These are phyloP conservation scores for Fragaria nilgerrensis DNA, from an alignment of 306 rosid species.

Conservation along the genomic window DNA sequence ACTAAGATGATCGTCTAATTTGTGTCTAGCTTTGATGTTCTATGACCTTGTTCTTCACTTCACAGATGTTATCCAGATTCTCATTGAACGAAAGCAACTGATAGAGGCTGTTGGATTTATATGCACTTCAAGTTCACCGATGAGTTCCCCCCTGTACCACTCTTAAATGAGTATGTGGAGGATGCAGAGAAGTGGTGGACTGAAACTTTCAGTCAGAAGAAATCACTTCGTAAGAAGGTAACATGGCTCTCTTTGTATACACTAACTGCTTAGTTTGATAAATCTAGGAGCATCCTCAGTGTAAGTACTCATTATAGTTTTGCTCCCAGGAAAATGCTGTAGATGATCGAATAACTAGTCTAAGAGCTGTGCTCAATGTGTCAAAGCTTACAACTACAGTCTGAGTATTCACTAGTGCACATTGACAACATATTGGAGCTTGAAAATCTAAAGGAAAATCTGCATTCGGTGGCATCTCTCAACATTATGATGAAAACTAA, in stretches of 20 bases:
- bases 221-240: constrained; percentile 20
- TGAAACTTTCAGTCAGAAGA: not conserved
- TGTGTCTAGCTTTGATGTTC: not conserved
- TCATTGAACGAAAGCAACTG: constrained; percentile 36
- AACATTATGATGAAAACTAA: not conserved
- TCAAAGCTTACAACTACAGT: constrained; percentile 38
- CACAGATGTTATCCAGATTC: constrained; percentile 48
- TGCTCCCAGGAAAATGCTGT: constrained; percentile 31
- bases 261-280: not conserved
- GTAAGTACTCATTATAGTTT: not conserved
- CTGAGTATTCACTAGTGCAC: constrained; percentile 23
- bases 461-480: not conserved
- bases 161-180: constrained; percentile 24
- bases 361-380: constrained; percentile 34
- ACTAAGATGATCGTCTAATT: not conserved
- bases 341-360: constrained; percentile 32
- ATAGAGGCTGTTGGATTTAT: constrained; percentile 51
- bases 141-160: constrained; percentile 37
- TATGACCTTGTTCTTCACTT: not conserved
- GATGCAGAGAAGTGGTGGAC: constrained; percentile 4
- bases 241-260: not conserved
- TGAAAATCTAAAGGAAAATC: constrained; percentile 22
- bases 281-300: not conserved
- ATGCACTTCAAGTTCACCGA: constrained; percentile 46
- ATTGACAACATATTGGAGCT: constrained; percentile 16